A percentile compares a stretch with the other conserved stretches of the same genome.
phyloP scores from a whole-genome alignment of 2,329 filamentous ascomycete species.

The Arthrobotrys iridis region DNA sequence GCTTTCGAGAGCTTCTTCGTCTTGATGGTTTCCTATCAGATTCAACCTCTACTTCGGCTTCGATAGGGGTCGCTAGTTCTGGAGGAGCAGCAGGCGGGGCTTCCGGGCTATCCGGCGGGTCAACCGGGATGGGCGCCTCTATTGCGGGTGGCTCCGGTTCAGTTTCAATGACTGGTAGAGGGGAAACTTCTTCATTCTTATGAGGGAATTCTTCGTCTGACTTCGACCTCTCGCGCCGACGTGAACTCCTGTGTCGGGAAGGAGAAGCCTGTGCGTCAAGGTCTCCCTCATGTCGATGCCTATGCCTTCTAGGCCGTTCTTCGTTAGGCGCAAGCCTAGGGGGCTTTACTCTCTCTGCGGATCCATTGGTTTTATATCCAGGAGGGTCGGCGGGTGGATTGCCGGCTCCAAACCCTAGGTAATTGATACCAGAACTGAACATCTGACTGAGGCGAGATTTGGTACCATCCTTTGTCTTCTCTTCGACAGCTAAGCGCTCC shows the following conservation, averaged over 20 bases:
- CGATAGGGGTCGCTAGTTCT: not conserved
- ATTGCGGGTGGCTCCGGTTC: conserved; percentile 8
- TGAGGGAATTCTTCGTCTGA: conserved; percentile 39
- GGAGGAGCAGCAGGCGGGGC: conserved; percentile 4
- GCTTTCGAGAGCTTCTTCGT: conserved; percentile 33
- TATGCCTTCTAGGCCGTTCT: conserved; percentile 29
- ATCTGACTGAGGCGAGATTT: conserved; percentile 43
- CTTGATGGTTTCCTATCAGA: conserved; percentile 26
- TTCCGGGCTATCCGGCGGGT: conserved; percentile 32
- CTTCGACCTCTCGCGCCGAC: conserved; percentile 34
- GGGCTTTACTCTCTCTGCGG: conserved; percentile 18
- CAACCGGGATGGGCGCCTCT: conserved; percentile 10
- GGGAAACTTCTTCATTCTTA: conserved; percentile 18
- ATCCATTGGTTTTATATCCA: conserved; percentile 28
- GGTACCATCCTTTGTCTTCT: conserved; percentile 43
- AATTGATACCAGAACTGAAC: conserved; percentile 37
- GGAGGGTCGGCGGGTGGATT: conserved; percentile 8
- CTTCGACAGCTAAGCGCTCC: conserved; percentile 13
- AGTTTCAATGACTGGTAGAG: not conserved
- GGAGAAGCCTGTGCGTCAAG: conserved; percentile 23
- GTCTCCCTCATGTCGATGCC: conserved; percentile 32
- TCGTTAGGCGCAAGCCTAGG: conserved; percentile 11
- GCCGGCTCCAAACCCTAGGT: conserved; percentile 32
- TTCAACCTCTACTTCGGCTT: conserved; percentile 8
- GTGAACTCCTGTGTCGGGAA: conserved; percentile 36